Conservation (phyloP, 2,329 filamentous ascomycete species). For the Didymella lethalis region DNA sequence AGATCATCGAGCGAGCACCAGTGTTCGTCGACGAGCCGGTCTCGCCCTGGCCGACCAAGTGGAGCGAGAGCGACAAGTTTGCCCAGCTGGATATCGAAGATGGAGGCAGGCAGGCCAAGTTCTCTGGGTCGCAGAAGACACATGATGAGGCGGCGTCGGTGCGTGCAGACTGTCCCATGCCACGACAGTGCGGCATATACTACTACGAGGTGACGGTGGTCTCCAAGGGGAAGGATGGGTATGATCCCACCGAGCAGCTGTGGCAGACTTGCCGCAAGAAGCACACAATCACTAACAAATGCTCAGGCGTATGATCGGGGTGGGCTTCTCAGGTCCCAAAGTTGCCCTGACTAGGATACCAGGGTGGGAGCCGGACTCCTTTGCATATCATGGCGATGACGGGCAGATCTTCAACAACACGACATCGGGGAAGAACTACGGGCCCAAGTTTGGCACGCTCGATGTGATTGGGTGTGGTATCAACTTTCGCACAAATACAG, state of each 20-base stretch:
- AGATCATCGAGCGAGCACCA: slow-evolving; percentile 80
- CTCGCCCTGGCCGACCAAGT: slow-evolving; percentile 79
- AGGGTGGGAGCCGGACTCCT: slow-evolving; percentile 71
- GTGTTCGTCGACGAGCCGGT: slow-evolving; percentile 66
- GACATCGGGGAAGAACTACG: slow-evolving; percentile 65
- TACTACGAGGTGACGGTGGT: slow-evolving; percentile 83
- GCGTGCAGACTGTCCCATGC: slow-evolving; percentile 85
- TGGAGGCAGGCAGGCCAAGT: slow-evolving; percentile 76
- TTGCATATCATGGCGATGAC: slow-evolving; percentile 73
- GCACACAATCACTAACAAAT: slow-evolving; percentile 29
- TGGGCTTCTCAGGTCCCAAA: slow-evolving; percentile 68
- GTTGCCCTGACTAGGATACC: slow-evolving; percentile 67
- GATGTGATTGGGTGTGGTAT: slow-evolving; percentile 72
- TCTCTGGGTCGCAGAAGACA: slow-evolving; percentile 63
- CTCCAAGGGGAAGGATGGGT: slow-evolving; percentile 73
- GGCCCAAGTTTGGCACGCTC: slow-evolving; percentile 65
- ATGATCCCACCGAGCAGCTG: slow-evolving; percentile 24
- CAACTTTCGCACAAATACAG: slow-evolving; percentile 67
- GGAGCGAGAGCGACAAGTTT: slow-evolving; percentile 82
- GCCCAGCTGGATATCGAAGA: slow-evolving; percentile 74
- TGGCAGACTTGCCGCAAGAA: slow-evolving; percentile 41
- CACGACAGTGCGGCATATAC: slow-evolving; percentile 88
- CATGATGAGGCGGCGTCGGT: slow-evolving; percentile 81
- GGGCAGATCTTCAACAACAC: slow-evolving; percentile 69
- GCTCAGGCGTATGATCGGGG: slow-evolving; percentile 57